These are phyloP conservation scores for Pyrus hybrid DNA, from an alignment of 331 rosid genomes.

Conservation along the genomic window DNA sequence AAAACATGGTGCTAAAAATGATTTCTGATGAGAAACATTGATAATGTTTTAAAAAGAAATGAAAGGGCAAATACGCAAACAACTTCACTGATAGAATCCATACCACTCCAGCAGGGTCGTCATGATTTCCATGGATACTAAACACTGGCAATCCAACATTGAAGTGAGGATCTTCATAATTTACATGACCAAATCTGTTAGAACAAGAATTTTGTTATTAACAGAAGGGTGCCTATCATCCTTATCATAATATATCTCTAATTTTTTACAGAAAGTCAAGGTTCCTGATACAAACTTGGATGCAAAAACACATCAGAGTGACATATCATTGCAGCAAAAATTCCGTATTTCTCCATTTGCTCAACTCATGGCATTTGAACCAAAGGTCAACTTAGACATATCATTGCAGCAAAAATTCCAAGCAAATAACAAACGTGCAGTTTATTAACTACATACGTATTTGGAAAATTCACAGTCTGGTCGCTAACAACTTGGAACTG, in stretches of 20 bases:
- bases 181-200: constrained; percentile 90
- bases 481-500: constrained; percentile 97
- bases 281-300: background rate
- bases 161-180: constrained; percentile 95
- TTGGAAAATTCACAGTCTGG: constrained; percentile 83
- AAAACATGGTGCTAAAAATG: background rate
- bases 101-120: constrained; percentile 99
- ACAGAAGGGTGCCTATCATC: background rate
- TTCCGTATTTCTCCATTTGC: background rate
- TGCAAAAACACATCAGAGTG: background rate
- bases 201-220: background rate
- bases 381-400: background rate
- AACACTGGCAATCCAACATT: constrained; percentile 96
- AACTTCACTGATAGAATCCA: constrained; percentile 19
- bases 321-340: background rate
- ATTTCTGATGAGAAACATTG: background rate
- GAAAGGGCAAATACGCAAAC: background rate
- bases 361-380: background rate
- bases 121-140: constrained; percentile 97
- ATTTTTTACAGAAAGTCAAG: background rate
- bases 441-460: constrained; percentile 44
- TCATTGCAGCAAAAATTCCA: background rate
- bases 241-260: background rate
- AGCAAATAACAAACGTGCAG: background rate
- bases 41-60: background rate